Evolutionary conservation across 495 filamentous ascomycete species (phyloP), one percentile per base, ranked within the genome.

Genomic region (Delitschia confertaspora): DNA sequence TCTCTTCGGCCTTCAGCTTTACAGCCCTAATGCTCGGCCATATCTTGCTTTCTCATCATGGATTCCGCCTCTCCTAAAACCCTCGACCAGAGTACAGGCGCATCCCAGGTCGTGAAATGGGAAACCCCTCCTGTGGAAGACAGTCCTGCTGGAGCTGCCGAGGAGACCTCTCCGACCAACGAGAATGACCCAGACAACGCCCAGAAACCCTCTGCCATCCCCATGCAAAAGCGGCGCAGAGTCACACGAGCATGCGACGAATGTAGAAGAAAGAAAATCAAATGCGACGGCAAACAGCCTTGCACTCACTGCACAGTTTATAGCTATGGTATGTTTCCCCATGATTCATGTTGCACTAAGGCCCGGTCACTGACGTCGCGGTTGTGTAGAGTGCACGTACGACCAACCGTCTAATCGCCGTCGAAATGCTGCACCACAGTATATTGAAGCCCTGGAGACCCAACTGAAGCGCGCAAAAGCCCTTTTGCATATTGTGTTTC

Each of bases 221-320:
- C 82, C 25, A 65, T 88, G 49, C 88, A 94, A 65, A 94, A 95
- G 65, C 74, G 88, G 33, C 74, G 88, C 17, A 71, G 88, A 58
- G 88, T 95, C 21, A 93, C 87, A 29, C 72, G 88, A 42, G 88
- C 88, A 13, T 95, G 88, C 68, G 91, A 96, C 60, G 93, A 98
- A 60, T 98, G 56, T 26, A 75, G 91, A 34, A 72, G 91, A 53
- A 98, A 98, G 65, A 98, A 98, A 65, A 95, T 96, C 62, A 98
- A 95, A 64, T 96, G 89, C 57, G 89, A 95, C 59, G 91, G 91
- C 44, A 93, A 93, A 65, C 88, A 95, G 63, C 93, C 91, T 6
- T 98, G 91, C 63, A 94, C 91, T 2, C 91, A 95, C 63, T 98
- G 91, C 65, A 93, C 87, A 5, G 86, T 95, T 26, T 96, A 98